phyloP scores from a whole-genome alignment of 306 rosid species.

The Cucurbita maxima region DNA sequence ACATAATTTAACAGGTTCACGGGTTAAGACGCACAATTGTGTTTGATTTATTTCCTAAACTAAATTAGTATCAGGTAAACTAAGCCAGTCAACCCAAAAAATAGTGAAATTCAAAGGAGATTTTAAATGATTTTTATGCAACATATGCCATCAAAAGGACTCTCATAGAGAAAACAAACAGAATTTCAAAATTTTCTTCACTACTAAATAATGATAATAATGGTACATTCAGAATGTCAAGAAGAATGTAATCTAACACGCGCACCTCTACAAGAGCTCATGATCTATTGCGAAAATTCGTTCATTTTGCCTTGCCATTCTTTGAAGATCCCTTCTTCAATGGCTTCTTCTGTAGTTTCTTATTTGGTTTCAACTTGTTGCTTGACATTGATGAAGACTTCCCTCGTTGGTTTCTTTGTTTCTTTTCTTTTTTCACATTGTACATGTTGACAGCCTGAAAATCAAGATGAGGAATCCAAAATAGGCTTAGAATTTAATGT shows the following conservation, averaged over 20 bases:
- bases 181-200: background rate
- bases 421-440: conserved; percentile 68
- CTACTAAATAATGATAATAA: background rate
- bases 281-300: background rate
- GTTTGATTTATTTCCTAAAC: too few relatives aligned
- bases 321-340: conserved; percentile 35
- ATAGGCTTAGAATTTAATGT: background rate
- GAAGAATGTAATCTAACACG: background rate
- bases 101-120: too few relatives aligned
- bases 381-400: conserved; percentile 31
- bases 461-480: background rate
- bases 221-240: background rate
- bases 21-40: too few relatives aligned
- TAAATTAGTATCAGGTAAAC: too few relatives aligned
- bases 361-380: conserved; percentile 64
- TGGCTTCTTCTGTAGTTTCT: conserved; percentile 27
- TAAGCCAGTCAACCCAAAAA: too few relatives aligned
- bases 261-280: background rate
- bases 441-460: conserved; percentile 61
- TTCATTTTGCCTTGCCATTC: conserved; percentile 37
- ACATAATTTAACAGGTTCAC: too few relatives aligned
- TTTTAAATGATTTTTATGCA: background rate
- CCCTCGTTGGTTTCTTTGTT: conserved; percentile 18
- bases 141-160: background rate
- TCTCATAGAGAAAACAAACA: background rate